Percentiles rank a stretch among this genome's conserved stretches.
phyloP scores from a whole-genome alignment of 352 stramenopile species.

The Globisporangium megalacanthum region DNA sequence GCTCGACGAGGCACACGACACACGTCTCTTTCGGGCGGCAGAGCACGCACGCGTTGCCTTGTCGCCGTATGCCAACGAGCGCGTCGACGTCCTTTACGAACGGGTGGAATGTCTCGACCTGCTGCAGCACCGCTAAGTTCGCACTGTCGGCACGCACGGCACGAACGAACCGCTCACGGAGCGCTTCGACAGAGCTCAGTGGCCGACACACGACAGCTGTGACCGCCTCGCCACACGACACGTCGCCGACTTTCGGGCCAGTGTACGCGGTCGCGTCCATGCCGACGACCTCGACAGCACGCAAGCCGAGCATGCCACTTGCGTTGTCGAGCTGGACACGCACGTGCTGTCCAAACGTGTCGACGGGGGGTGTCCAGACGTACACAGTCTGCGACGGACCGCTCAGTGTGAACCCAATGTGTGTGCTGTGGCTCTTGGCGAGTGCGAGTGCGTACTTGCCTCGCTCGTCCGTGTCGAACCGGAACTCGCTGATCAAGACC shows the following conservation, averaged over 20 bases:
- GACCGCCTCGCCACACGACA: conserved; percentile 47
- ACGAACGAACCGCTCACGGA: conserved; percentile 53
- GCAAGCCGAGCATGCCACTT: conserved; percentile 44
- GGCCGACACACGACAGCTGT: conserved; percentile 54
- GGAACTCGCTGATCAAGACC: conserved; percentile 45
- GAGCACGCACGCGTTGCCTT: conserved; percentile 13
- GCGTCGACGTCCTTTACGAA: conserved; percentile 19
- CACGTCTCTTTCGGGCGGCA: conserved; percentile 11
- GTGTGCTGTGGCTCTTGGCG: conserved; percentile 45
- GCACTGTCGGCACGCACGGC: conserved; percentile 46
- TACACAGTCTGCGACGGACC: conserved; percentile 19
- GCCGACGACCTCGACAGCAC: conserved; percentile 44
- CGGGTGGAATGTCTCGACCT: conserved; percentile 65
- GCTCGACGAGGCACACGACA: conserved; percentile 2
- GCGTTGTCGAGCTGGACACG: conserved; percentile 57
- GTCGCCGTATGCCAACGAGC: neutral
- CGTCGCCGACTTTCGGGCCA: conserved; percentile 48
- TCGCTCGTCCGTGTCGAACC: conserved; percentile 54
- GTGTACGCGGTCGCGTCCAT: conserved; percentile 33
- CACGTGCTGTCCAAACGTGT: conserved; percentile 52
- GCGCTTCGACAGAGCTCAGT: conserved; percentile 22
- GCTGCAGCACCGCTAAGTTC: conserved; percentile 38
- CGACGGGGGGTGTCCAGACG: conserved; percentile 39
- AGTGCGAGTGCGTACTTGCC: conserved; percentile 58
- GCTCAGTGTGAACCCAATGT: conserved; percentile 29